Base-by-base conservation (phyloP, 2,329 filamentous ascomycete species). In the Verticillium klebahnii region DNA sequence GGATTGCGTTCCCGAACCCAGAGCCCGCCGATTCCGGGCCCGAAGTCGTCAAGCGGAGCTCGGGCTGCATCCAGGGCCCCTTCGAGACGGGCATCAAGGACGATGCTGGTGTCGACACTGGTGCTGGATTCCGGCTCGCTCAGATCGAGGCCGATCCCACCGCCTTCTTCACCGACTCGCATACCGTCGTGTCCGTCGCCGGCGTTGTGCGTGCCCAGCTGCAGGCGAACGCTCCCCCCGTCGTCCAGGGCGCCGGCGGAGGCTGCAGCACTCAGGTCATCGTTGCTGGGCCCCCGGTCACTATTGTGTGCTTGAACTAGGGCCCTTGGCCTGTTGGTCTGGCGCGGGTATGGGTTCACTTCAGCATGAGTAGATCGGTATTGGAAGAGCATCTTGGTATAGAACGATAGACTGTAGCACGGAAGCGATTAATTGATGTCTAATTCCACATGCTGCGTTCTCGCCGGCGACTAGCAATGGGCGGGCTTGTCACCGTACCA, bases 161-260 rank as follows among this genome's bases (percentile, higher is more conserved):
- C 2, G 75, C 67, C 3, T 83, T 82, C 75, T 82, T 82, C 69
- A 74, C 77, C 23, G 81, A 84, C 69, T 70, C 73, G 9, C 80
- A 83, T 66, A 79, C 80, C 8, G 71, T 63, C 19, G 61, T 73
- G 17, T 80, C 76, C 58, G 67, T 75, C 1, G 70, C 77, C 40
- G 81, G 81, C 57, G 80, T 79, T 57, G 77, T 58, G 37, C 57
- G 57, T 5, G 37, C 57, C 25, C 57, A 58, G 57, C 11, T 58
- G 57, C 57, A 58, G 57, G 57, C 57, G 37, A 58, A 58, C 57
- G 57, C 57, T 5, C 39, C 37, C 6, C 19, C 23, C 3, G 57
- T 34, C n/a, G 37, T 40, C 19, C 55, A 32, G 5, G 56, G 36
- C 23, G 32, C 34, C 6, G n/a, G 19, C 19, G 14, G 19, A 15